Percentiles rank a stretch among this genome's conserved stretches.
These are phyloP conservation scores for Ascochyta rabiei DNA, from an alignment of 2,329 filamentous ascomycete species.

Conservation along the genomic window DNA sequence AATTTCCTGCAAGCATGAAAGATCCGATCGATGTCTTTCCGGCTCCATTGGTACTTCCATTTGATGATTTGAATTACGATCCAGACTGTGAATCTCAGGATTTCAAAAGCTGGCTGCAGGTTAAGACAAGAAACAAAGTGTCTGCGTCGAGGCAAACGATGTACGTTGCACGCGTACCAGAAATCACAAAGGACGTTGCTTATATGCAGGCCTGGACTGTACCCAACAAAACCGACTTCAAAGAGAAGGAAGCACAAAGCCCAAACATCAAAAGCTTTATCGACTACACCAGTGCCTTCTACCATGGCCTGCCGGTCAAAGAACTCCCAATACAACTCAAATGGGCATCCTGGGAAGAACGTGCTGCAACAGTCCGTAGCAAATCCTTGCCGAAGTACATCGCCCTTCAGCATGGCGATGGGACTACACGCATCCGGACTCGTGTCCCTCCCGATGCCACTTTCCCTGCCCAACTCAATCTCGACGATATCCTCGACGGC, in stretches of 20 bases:
- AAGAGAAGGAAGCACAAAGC: neutral
- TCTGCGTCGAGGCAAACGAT: slow-evolving; percentile 55
- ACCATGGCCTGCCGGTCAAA: slow-evolving; percentile 61
- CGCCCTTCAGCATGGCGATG: slow-evolving; percentile 51
- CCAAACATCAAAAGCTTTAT: slow-evolving; percentile 42
- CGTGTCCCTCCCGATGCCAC: slow-evolving; percentile 56
- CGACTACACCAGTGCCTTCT: slow-evolving; percentile 58
- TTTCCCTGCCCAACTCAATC: slow-evolving; percentile 61
- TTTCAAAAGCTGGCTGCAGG: slow-evolving; percentile 57
- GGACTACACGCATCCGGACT: slow-evolving; percentile 58
- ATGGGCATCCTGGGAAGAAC: slow-evolving; percentile 58
- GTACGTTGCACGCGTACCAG: slow-evolving; percentile 60
- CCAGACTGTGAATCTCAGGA: slow-evolving; percentile 60
- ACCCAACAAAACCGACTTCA: slow-evolving; percentile 20
- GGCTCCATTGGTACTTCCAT: slow-evolving; percentile 64
- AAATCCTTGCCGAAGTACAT: slow-evolving; percentile 45
- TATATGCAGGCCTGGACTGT: slow-evolving; percentile 55
- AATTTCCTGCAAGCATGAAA: neutral
- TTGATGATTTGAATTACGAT: slow-evolving; percentile 63
- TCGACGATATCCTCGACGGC: slow-evolving; percentile 66
- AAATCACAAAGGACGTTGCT: slow-evolving; percentile 43
- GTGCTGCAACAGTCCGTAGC: slow-evolving; percentile 1
- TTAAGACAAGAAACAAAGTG: slow-evolving; percentile 55
- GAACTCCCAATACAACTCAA: slow-evolving; percentile 48
- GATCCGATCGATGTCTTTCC: slow-evolving; percentile 54